Conservation (phyloP, 73 alveolate species). For the Symbiodinium pilosum region DNA sequence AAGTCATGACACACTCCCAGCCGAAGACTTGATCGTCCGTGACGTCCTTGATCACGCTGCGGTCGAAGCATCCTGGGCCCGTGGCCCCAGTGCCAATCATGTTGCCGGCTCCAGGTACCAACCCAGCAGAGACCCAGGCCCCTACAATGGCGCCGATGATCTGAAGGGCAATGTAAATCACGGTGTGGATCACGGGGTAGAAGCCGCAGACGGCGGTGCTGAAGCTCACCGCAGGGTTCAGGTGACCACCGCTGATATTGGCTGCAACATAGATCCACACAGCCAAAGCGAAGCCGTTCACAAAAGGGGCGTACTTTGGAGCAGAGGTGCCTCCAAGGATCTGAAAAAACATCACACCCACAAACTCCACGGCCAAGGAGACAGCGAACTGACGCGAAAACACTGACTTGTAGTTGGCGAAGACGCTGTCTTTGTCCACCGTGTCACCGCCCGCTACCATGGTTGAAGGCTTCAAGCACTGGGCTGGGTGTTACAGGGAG, state of each 20-base stretch:
- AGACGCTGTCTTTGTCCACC: not conserved
- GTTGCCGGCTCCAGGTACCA: slow-evolving; percentile 20
- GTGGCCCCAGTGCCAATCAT: not conserved
- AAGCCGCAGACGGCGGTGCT: slow-evolving; percentile 28
- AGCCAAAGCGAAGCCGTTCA: slow-evolving; percentile 38
- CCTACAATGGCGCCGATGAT: slow-evolving; percentile 23
- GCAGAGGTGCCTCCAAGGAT: not conserved
- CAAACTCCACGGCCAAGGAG: slow-evolving; percentile 31
- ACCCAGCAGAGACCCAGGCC: not conserved
- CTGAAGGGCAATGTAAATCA: slow-evolving; percentile 10
- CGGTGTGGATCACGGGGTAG: slow-evolving; percentile 24
- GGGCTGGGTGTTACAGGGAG: too few species aligned
- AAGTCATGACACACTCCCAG: slow-evolving; percentile 54
- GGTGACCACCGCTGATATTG: slow-evolving; percentile 34
- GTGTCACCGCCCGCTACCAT: not conserved
- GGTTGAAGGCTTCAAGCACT: too few species aligned
- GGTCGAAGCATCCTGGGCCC: slow-evolving; percentile 56
- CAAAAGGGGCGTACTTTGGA: not conserved
- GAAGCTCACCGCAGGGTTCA: slow-evolving; percentile 46
- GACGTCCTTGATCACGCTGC: not conserved
- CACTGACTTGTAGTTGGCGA: slow-evolving; percentile 25
- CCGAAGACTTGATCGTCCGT: not conserved
- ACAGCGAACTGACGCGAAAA: slow-evolving; percentile 39
- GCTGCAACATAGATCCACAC: slow-evolving; percentile 34
- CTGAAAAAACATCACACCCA: slow-evolving; percentile 40